Evolutionary conservation across 1,284 basidiomycete genomes (phyloP).

Genomic region (Boletus sp.): DNA sequence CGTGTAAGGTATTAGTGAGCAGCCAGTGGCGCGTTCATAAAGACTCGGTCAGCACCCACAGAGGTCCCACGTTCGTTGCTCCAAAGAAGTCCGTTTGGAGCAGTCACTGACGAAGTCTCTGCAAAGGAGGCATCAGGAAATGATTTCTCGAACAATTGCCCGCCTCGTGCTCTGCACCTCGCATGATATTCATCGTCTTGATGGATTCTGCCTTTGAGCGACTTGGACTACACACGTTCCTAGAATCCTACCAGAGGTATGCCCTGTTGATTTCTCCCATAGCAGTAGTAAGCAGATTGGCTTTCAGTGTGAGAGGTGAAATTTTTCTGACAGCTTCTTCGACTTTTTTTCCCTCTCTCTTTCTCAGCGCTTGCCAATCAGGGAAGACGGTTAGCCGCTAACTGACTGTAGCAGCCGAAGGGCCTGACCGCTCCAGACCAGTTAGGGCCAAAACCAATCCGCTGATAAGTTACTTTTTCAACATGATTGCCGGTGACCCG

Average conservation of each 20-base stretch:
- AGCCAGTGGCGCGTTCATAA: not conserved
- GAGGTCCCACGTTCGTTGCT: not conserved
- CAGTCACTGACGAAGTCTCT: not conserved
- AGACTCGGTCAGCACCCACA: not conserved
- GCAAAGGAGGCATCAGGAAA: not conserved
- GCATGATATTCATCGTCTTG: not conserved
- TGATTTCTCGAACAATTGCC: not conserved
- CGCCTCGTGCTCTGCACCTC: not conserved
- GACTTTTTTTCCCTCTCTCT: no score
- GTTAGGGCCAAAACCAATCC: no score
- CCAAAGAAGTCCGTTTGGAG: not conserved
- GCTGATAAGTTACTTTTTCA: conserved; percentile 2
- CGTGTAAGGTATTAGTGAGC: not conserved
- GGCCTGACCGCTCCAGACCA: no score
- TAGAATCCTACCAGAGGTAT: no score
- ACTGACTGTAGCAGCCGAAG: no score
- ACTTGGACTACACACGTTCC: not conserved
- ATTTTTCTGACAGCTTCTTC: not conserved
- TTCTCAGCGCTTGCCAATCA: not conserved
- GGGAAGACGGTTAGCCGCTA: no score
- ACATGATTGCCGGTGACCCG: conserved; percentile 5
- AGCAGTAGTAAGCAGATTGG: not conserved
- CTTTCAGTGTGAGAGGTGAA: conserved; percentile 2
- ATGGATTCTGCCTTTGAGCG: not conserved
- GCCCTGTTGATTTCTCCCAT: not conserved